A percentile compares a stretch with the other conserved stretches of the same genome.
Evolutionary conservation across 805 yeast species (phyloP).

Genomic region (Teunomyces barrocoloradensis): DNA sequence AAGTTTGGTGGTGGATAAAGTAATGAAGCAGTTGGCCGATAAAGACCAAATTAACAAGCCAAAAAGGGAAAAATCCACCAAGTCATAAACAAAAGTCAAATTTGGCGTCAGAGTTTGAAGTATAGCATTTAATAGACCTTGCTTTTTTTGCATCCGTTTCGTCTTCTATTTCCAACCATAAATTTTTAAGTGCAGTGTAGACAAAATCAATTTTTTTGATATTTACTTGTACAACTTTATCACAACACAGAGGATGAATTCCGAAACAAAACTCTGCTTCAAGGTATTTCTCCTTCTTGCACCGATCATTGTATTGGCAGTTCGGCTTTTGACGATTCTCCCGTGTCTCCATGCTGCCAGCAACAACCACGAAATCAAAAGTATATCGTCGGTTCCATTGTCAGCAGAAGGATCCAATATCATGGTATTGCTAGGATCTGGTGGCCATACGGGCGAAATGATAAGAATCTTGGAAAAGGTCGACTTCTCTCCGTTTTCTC

Average conservation of each 20-base stretch:
- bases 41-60: slow-evolving; percentile 22
- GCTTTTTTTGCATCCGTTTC: not conserved
- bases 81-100: not conserved
- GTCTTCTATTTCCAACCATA: not conserved
- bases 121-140: not conserved
- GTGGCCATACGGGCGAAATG: slow-evolving; percentile 98
- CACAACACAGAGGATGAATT: slow-evolving; percentile 14
- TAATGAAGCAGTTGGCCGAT: slow-evolving; percentile 51
- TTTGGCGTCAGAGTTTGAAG: not conserved
- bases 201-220: too few species aligned
- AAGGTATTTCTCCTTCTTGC: slow-evolving; percentile 13
- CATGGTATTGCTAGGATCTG: slow-evolving; percentile 83
- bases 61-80: not conserved
- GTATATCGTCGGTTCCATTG: slow-evolving; percentile 2
- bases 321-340: slow-evolving; percentile 22
- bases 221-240: too few species aligned
- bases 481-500: slow-evolving; percentile 20
- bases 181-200: too few species aligned
- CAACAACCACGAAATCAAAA: not conserved
- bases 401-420: slow-evolving; percentile 20
- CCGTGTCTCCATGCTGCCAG: slow-evolving; percentile 14
- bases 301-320: slow-evolving; percentile 20
- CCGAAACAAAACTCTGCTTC: slow-evolving; percentile 17
- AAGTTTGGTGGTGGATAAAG: slow-evolving; percentile 49
- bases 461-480: slow-evolving; percentile 56